phyloP scores from a whole-genome alignment of 257 asterid species.

The Nicotiana obtusifolia region DNA sequence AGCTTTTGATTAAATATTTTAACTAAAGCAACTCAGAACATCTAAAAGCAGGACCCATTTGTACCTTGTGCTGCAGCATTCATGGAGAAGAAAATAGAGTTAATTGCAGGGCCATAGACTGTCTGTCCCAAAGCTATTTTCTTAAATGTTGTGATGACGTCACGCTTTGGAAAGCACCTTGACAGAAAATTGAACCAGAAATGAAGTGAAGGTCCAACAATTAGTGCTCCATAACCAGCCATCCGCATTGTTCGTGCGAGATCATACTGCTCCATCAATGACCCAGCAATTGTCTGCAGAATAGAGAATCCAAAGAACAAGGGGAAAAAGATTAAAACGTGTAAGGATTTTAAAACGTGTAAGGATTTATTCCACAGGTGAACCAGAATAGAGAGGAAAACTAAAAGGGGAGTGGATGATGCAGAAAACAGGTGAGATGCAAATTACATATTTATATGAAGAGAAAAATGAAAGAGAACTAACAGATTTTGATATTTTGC shows the following conservation, averaged over 20 bases:
- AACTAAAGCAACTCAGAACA: background rate
- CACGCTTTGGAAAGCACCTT: conserved; percentile 53
- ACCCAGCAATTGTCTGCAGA: conserved; percentile 36
- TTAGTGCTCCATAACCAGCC: conserved; percentile 52
- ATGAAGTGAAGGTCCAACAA: conserved; percentile 54
- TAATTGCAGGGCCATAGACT: conserved; percentile 71
- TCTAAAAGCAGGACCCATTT: background rate
- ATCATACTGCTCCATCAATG: conserved; percentile 31
- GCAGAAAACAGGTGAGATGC: background rate
- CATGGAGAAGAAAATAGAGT: conserved; percentile 62
- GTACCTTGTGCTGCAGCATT: conserved; percentile 88
- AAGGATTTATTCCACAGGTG: background rate
- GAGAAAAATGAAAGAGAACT: background rate
- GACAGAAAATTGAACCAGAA: conserved; percentile 59
- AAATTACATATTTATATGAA: background rate
- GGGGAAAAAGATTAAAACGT: background rate
- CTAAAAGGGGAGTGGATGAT: background rate
- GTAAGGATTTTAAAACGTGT: background rate
- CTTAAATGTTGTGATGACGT: conserved; percentile 59
- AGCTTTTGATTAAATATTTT: background rate
- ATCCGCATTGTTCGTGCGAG: conserved; percentile 42
- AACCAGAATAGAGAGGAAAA: background rate
- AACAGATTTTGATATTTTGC: background rate
- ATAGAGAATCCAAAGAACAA: background rate
- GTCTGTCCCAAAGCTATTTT: conserved; percentile 82